Evolutionary conservation across 805 yeast genomes (phyloP).

Genomic region (Candida schatavii): DNA sequence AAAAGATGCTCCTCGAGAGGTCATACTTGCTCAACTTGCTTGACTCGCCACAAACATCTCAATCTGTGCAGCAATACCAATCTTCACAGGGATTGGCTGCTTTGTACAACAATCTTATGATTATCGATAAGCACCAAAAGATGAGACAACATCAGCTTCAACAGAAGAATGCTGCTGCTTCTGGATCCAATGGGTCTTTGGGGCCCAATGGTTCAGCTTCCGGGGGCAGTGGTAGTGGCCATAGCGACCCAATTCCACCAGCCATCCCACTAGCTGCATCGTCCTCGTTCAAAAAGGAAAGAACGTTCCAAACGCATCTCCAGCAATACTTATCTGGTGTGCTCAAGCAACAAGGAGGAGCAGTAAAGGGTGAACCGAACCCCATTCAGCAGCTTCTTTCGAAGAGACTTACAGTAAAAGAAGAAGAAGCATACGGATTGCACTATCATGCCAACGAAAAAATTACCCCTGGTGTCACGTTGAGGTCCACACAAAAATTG

Average conservation of each 20-base stretch:
- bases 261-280: slow-evolving; percentile 56
- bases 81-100: slow-evolving; percentile 89
- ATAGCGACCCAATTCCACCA: slow-evolving; percentile 52
- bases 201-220: slow-evolving; percentile 7
- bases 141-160: slow-evolving; percentile 47
- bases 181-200: not conserved
- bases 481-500: slow-evolving; percentile 62
- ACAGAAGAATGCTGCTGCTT: slow-evolving; percentile 8
- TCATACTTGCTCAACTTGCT: slow-evolving; percentile 71
- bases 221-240: slow-evolving; percentile 3
- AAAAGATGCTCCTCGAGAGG: slow-evolving; percentile 81
- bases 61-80: slow-evolving; percentile 69
- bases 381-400: slow-evolving; percentile 45
- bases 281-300: slow-evolving; percentile 43
- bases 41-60: slow-evolving; percentile 83
- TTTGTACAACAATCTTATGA: slow-evolving; percentile 74
- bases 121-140: slow-evolving; percentile 59
- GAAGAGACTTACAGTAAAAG: slow-evolving; percentile 64
- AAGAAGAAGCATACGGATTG: slow-evolving; percentile 83
- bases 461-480: slow-evolving; percentile 72
- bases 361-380: slow-evolving; percentile 31
- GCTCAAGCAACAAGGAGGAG: slow-evolving; percentile 28
- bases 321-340: slow-evolving; percentile 41
- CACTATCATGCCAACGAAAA: slow-evolving; percentile 69
- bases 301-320: slow-evolving; percentile 43